phyloP scores from a whole-genome alignment of 2,329 filamentous ascomycete species.

The Aspergillus bombycis region DNA sequence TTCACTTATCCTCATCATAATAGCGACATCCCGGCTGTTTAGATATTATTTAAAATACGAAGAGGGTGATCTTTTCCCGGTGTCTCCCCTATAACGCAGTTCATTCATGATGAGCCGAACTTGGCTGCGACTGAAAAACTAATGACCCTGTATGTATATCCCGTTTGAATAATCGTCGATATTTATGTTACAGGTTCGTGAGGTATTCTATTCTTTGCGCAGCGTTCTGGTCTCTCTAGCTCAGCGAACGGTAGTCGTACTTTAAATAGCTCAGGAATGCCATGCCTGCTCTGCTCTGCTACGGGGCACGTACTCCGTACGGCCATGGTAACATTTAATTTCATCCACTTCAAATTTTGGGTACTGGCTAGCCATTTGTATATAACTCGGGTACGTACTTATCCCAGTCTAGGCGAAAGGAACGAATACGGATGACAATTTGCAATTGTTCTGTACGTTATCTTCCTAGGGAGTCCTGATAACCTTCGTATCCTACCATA shows the following conservation, averaged over 20 bases:
- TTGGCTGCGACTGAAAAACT: background rate
- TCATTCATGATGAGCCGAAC: background rate
- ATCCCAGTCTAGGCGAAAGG: background rate
- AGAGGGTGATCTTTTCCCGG: background rate
- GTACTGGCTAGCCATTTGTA: background rate
- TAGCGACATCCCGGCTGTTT: background rate
- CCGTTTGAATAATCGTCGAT: no score
- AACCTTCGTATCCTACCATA: background rate
- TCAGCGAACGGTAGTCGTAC: background rate
- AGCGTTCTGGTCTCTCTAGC: background rate
- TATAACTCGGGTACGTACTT: background rate
- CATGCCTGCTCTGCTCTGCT: background rate
- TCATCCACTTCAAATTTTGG: background rate
- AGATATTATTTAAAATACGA: background rate
- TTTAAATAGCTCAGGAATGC: background rate
- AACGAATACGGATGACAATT: background rate
- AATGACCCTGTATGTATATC: background rate
- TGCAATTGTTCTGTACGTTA: background rate
- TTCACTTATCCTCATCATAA: background rate
- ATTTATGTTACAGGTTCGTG: no score
- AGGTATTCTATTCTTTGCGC: no score
- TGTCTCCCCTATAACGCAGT: background rate
- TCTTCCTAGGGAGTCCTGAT: background rate
- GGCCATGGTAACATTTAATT: background rate
- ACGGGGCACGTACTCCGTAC: background rate